Base-by-base conservation (phyloP, 164 flowering plant species). In the Malania oleifera region DNA sequence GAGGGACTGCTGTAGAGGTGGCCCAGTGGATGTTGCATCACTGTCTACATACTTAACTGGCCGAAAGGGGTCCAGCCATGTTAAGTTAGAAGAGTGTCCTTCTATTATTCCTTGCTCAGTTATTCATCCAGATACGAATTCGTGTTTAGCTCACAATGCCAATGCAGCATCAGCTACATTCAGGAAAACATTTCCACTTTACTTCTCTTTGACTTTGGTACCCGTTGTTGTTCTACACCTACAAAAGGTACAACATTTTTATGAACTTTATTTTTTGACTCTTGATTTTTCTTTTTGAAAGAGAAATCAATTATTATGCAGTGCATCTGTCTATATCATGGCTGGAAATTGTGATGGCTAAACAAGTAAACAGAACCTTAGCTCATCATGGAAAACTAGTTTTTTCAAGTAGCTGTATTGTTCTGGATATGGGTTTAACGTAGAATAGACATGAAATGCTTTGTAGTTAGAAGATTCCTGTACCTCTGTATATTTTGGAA, bases 181-280 rank as follows among this genome's bases (percentile, higher is more conserved):
- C 69, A 82, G 78, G 75, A 93, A 93, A 69, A 93, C 98, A 56
- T 93, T 93, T 77, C 98, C 98, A 0, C 80, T 93, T n/a, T 93
- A 93, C 62, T 93, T 93, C 78, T 89, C 98, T 39, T 74, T 93
- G 82, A 93, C 97, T 27, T 86, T 93, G 70, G 98, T 93, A 37
- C 98, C 98, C 28, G 90, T 78, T 59, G 97, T 93, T 41, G 90
- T 93, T 72, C 85, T 93, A 37, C 96, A 68, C 68, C 66, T 89
- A 34, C 97, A 86, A 62, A 93, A 87, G 93, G 98, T 93, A 83
- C 34, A 34, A 13, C 55, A 44, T 51, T 66, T 1, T 15, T 24
- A 3, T 37, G 38, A 23, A 12, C 1, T 44, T 56, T 43, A 43
- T 53, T 8, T 18, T 50, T 23, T 48, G 62, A 40, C 56, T 39